Evolutionary conservation across 202 grass and related monocot genomes (phyloP).

Genomic region (Tripidium arundinaceum): DNA sequence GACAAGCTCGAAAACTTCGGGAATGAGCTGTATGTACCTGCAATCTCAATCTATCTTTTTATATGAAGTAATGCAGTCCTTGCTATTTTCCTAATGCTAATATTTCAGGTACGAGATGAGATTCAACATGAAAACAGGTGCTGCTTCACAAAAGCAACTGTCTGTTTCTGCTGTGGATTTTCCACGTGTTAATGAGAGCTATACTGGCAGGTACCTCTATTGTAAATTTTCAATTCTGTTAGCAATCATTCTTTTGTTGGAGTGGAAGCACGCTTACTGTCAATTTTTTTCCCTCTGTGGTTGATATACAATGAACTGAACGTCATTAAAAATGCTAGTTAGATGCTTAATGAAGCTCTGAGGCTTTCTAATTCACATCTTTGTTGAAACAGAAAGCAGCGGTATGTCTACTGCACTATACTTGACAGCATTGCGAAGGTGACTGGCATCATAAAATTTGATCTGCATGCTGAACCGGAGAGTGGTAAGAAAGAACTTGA

Average conservation of each 20-base stretch:
- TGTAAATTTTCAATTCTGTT: background rate
- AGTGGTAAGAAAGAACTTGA: slow-evolving; percentile 67
- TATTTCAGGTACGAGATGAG: slow-evolving; percentile 84
- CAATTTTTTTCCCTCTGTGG: background rate
- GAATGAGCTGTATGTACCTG: slow-evolving; percentile 65
- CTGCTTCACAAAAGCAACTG: slow-evolving; percentile 77
- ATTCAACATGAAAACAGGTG: slow-evolving; percentile 83
- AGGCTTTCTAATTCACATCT: background rate
- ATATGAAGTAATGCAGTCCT: background rate
- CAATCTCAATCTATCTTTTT: background rate
- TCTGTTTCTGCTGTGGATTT: slow-evolving; percentile 85
- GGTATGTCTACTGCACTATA: slow-evolving; percentile 74
- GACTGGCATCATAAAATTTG: slow-evolving; percentile 81
- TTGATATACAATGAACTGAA: background rate
- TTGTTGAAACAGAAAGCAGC: slow-evolving; percentile 67
- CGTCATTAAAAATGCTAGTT: background rate
- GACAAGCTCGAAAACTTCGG: slow-evolving; percentile 69
- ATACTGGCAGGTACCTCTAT: slow-evolving; percentile 59
- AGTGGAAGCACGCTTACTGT: background rate
- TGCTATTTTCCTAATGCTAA: background rate
- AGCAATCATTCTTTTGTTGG: background rate
- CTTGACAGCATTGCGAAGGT: slow-evolving; percentile 79
- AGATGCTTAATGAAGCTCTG: background rate
- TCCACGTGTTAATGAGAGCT: slow-evolving; percentile 83
- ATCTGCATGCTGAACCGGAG: slow-evolving; percentile 60